Base-by-base conservation (phyloP, 352 stramenopile species). In the Blastocystis sp. region DNA sequence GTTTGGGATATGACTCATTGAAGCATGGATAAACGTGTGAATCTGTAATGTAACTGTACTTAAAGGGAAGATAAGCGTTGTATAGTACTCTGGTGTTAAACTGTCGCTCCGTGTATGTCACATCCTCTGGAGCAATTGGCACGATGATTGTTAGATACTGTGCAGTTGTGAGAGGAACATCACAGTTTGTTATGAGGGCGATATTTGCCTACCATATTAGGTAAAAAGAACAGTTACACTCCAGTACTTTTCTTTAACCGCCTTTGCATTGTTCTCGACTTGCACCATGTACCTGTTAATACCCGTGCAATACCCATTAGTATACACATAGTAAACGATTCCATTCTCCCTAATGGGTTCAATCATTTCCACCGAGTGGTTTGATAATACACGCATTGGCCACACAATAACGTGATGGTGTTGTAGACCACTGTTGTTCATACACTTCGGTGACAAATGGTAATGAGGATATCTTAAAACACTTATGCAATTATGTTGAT, bases 281-380 rank as follows among this genome's bases (percentile, higher is more conserved):
- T 71, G 23, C 2, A 21, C 2, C n/a, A 71, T 19, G n/a, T 71
- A 71, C 23, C 14, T n/a, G 45, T n/a, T n/a, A n/a, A 43, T 21
- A 40, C 43, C 43, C 23, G 43, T 21, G 23, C 64, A 21, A 38
- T 38, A 1, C 4, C 43, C 45, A 10, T 38, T 48, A 10, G 14
- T 21, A 38, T 71, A 71, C 17, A 71, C 64, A 38, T 71, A 71
- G 43, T 48, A 71, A 17, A 71, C 23, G 43, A 71, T 71, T 14
- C 64, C 64, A 21, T 43, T 38, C 21, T 71, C 64, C 64, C 21
- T 7, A 2, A 71, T 38, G 28, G 61, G 61, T 40, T n/a, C n/a
- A 66, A 66, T n/a, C n/a, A n/a, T n/a, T n/a, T n/a, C n/a, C n/a
- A n/a, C n/a, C n/a, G n/a, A n/a, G n/a, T n/a, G n/a, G n/a, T n/a